phyloP scores from a whole-genome alignment of 208 protist species.

The Wallacemonas sp. region DNA sequence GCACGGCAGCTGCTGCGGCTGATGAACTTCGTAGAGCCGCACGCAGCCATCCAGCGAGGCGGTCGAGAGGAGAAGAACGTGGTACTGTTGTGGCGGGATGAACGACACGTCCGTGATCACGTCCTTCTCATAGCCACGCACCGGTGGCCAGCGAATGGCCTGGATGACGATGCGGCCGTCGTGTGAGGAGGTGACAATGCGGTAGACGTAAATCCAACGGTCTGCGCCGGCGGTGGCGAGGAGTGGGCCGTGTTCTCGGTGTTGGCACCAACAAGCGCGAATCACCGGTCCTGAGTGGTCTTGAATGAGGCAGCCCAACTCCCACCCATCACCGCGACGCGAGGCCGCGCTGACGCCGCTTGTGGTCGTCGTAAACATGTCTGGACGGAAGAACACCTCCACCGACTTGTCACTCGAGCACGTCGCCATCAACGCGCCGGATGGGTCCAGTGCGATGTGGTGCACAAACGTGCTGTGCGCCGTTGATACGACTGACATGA shows the following conservation, averaged over 20 bases:
- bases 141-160: constrained; percentile 50
- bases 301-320: constrained; percentile 53
- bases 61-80: constrained; percentile 78
- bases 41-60: constrained; percentile 86
- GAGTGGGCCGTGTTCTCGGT: constrained; percentile 78
- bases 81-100: constrained; percentile 75
- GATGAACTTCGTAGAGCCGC: constrained; percentile 83
- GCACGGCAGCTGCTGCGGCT: constrained; percentile 61
- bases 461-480: constrained; percentile 80
- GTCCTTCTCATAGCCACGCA: constrained; percentile 86
- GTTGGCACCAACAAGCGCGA: constrained; percentile 81
- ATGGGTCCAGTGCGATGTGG: constrained; percentile 78
- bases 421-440: constrained; percentile 71
- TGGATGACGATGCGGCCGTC: constrained; percentile 44
- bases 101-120: constrained; percentile 89
- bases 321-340: constrained; percentile 38
- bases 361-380: constrained; percentile 1
- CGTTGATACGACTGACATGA: constrained; percentile 54
- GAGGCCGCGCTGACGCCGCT: neutral
- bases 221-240: constrained; percentile 82
- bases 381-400: constrained; percentile 64
- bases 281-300: constrained; percentile 81
- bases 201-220: constrained; percentile 85
- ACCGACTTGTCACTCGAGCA: constrained; percentile 88
- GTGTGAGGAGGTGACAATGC: constrained; percentile 62